Percentiles rank a stretch among this genome's conserved stretches.
Evolutionary conservation across 2,329 filamentous ascomycete genomes (phyloP).

Genomic region (Coniochaeta sp.): DNA sequence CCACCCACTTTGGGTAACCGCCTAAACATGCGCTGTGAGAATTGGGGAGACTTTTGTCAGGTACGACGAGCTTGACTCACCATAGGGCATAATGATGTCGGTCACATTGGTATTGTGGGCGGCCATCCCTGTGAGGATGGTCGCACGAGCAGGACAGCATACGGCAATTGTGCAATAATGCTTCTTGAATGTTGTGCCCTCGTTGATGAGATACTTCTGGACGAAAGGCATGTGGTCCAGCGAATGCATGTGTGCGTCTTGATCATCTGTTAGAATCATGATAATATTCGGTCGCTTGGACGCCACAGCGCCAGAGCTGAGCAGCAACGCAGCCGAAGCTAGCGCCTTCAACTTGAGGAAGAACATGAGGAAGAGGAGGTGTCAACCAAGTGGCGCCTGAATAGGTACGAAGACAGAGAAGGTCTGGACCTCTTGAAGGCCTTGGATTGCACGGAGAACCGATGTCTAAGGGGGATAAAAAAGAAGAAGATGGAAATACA

Average conservation of each 20-base stretch:
- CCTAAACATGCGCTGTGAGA: no score
- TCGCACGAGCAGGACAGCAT: conserved; percentile 53
- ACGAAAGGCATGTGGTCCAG: conserved; percentile 46
- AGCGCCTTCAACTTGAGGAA: background rate
- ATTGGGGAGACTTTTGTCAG: background rate
- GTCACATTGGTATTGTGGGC: conserved; percentile 61
- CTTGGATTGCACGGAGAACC: no score
- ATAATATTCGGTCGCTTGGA: conserved; percentile 39
- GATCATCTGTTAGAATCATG: conserved; percentile 56
- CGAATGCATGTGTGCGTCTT: conserved; percentile 50
- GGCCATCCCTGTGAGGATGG: conserved; percentile 38
- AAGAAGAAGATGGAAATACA: no score
- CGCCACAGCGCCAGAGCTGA: background rate
- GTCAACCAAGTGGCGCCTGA: background rate
- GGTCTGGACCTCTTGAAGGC: no score
- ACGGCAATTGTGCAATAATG: conserved; percentile 52
- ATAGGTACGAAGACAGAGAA: no score
- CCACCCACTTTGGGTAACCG: conserved; percentile 60
- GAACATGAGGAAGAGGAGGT: background rate
- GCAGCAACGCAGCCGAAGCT: background rate
- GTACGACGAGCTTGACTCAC: background rate
- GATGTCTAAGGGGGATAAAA: no score
- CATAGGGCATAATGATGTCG: conserved; percentile 23
- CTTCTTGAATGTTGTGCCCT: conserved; percentile 45
- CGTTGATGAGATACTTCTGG: conserved; percentile 40